A percentile compares a stretch with the other conserved stretches of the same genome.
Evolutionary conservation across 257 asterid genomes (phyloP).

Genomic region (Rehmannia glutinosa): DNA sequence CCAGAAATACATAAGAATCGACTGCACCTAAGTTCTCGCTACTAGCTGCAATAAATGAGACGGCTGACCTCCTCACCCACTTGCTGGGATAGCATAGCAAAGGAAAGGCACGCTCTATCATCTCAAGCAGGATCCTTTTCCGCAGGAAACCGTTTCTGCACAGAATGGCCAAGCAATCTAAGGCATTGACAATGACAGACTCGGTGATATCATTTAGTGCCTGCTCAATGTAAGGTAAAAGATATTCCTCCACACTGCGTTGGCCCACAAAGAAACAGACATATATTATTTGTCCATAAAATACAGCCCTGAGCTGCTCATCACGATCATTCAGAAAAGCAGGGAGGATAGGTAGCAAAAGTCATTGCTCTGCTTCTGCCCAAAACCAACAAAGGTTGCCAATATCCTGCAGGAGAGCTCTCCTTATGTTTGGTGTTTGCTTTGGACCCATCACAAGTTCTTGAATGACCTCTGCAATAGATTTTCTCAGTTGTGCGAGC

Average conservation of each 20-base stretch:
- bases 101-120: constrained; percentile 91
- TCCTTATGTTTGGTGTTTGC: constrained; percentile 97
- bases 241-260: constrained; percentile 98
- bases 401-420: constrained; percentile 98
- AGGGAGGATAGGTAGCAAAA: constrained; percentile 95
- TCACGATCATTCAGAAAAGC: constrained; percentile 97
- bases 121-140: constrained; percentile 80
- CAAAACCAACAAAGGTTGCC: constrained; percentile 98
- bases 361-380: constrained; percentile 98
- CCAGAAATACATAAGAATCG: constrained; percentile 95
- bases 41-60: constrained; percentile 79
- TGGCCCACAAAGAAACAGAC: constrained; percentile 96
- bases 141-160: constrained; percentile 86
- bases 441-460: constrained; percentile 99
- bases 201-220: constrained; percentile 83
- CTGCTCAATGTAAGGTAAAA: constrained; percentile 95
- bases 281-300: constrained; percentile 83
- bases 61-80: constrained; percentile 88
- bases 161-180: constrained; percentile 89
- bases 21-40: constrained; percentile 95
- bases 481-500: constrained; percentile 86
- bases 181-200: constrained; percentile 84
- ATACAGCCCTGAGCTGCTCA: constrained; percentile 97
- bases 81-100: constrained; percentile 89
- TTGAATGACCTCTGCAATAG: constrained; percentile 95